A percentile compares a stretch with the other conserved stretches of the same genome.
phyloP scores from a whole-genome alignment of 2,329 filamentous ascomycete genomes.

The Rosellinia necatrix region DNA sequence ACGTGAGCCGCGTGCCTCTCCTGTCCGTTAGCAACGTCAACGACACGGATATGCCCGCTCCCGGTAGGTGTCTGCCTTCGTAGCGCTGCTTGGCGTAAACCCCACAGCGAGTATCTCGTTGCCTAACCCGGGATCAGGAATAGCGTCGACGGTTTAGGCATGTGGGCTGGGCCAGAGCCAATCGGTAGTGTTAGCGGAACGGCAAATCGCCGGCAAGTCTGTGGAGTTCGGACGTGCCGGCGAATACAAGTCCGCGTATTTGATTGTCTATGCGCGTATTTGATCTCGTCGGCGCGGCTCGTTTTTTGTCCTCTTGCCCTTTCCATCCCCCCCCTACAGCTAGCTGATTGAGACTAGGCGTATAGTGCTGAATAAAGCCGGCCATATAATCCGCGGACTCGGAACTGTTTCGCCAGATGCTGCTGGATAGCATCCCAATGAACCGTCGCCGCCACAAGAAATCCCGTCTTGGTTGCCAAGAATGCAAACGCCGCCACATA shows the following conservation, averaged over 20 bases:
- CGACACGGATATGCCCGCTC: too few species aligned
- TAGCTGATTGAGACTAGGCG: neutral
- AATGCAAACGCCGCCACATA: conserved; percentile 43
- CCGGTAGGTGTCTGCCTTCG: too few species aligned
- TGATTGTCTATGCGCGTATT: conserved; percentile 6
- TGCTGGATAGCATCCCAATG: conserved; percentile 4
- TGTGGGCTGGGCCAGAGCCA: too few species aligned
- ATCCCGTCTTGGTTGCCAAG: conserved; percentile 39
- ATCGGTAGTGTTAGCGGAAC: neutral
- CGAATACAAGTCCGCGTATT: conserved; percentile 15
- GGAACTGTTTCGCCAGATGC: neutral
- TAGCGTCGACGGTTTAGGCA: too few species aligned
- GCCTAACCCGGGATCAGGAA: too few species aligned
- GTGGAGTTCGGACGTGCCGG: neutral
- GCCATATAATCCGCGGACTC: conserved; percentile 7
- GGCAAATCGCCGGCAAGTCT: neutral
- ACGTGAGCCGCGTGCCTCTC: too few species aligned
- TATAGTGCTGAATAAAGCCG: neutral
- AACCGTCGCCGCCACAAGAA: conserved; percentile 41
- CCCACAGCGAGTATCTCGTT: too few species aligned
- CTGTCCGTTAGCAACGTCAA: too few species aligned
- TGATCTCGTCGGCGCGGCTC: neutral
- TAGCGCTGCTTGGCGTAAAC: too few species aligned
- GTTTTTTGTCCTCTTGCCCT: neutral
- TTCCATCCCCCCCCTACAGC: neutral